Evolutionary conservation across 1,284 basidiomycete species (phyloP).

Genomic region (Coniferiporia sulphurascens): DNA sequence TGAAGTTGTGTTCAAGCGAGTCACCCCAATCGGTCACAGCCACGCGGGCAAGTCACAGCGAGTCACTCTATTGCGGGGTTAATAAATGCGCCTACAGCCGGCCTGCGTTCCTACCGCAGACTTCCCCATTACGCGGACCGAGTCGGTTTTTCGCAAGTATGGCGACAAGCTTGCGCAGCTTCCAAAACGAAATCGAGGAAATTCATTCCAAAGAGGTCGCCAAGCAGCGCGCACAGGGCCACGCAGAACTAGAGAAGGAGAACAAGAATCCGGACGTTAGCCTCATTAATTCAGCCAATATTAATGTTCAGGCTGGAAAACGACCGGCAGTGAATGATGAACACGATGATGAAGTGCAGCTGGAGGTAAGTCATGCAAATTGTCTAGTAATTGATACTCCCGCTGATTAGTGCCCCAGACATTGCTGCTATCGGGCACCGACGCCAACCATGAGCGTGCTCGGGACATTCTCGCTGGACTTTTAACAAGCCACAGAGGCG

Average conservation of each 20-base stretch:
- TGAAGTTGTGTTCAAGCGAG: neutral
- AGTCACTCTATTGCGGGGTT: slow-evolving; percentile 1
- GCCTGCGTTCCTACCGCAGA: neutral
- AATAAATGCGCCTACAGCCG: neutral
- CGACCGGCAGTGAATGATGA: slow-evolving; percentile 9
- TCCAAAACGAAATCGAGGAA: slow-evolving; percentile 72
- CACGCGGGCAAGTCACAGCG: neutral
- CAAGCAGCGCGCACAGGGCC: slow-evolving; percentile 44
- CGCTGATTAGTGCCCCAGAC: slow-evolving; percentile 6
- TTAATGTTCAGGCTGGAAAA: slow-evolving; percentile 17
- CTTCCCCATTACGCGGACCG: neutral
- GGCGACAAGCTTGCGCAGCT: slow-evolving; percentile 63
- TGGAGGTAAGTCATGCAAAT: slow-evolving; percentile 46
- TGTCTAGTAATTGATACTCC: neutral
- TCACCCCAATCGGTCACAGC: neutral
- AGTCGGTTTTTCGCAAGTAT: neutral
- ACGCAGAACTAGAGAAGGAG: slow-evolving; percentile 33
- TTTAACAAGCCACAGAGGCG: slow-evolving; percentile 60
- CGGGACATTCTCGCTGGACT: slow-evolving; percentile 60
- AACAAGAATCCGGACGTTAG: slow-evolving; percentile 31
- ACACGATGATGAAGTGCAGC: slow-evolving; percentile 49
- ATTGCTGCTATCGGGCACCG: slow-evolving; percentile 38
- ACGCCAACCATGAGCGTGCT: slow-evolving; percentile 45
- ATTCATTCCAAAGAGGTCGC: slow-evolving; percentile 59
- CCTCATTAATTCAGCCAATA: slow-evolving; percentile 7